Conservation (phyloP, 2,329 filamentous ascomycete species). For the Laburnicola sp. region DNA sequence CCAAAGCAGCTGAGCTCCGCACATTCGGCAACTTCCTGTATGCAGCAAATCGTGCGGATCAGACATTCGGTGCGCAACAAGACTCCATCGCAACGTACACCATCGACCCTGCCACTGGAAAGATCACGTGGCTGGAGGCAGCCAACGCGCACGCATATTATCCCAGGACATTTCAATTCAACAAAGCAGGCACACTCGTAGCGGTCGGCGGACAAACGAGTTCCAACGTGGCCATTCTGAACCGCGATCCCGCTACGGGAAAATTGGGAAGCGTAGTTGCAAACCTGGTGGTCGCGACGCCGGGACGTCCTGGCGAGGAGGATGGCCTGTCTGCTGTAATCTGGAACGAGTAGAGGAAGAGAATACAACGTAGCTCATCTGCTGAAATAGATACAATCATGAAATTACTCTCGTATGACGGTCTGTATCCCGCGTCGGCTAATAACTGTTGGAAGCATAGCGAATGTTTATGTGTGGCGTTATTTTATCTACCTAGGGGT, state of each 20-base stretch:
- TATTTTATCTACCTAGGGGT: too few species aligned
- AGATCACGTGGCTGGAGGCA: constrained; percentile 23
- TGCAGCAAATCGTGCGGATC: constrained; percentile 31
- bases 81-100: constrained; percentile 28
- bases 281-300: constrained; percentile 16
- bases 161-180: constrained; percentile 28
- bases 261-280: constrained; percentile 22
- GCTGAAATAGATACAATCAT: not conserved
- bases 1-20: constrained; percentile 30
- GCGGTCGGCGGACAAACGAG: constrained; percentile 26
- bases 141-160: constrained; percentile 29
- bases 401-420: too few species aligned
- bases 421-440: too few species aligned
- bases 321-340: constrained; percentile 24
- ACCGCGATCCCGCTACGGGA: constrained; percentile 19
- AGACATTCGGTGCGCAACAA: constrained; percentile 25
- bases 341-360: constrained; percentile 18
- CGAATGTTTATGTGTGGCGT: too few species aligned
- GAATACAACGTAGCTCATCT: not conserved
- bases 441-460: too few species aligned
- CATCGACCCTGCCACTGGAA: constrained; percentile 20
- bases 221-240: constrained; percentile 22
- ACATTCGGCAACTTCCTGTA: constrained; percentile 29
- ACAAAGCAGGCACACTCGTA: constrained; percentile 21
- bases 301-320: constrained; percentile 20